Conservation (phyloP, 2,329 filamentous ascomycete genomes). For the Botrytis tulipae region DNA sequence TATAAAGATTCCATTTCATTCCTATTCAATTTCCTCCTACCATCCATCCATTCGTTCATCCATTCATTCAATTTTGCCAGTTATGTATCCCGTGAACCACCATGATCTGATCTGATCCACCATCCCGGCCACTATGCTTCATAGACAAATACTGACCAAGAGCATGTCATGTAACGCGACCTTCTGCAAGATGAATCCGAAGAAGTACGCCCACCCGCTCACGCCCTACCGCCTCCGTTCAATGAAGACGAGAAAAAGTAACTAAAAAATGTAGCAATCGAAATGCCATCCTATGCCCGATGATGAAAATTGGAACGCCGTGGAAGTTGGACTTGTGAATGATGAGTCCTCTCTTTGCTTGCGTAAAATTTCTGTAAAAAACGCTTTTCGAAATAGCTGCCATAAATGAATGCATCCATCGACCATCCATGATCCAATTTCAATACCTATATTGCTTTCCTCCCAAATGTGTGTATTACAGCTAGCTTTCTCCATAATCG, state of each 20-base stretch:
- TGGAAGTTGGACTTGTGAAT: conserved; percentile 3
- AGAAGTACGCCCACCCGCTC: conserved; percentile 4
- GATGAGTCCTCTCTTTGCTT: background rate
- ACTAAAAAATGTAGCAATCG: background rate
- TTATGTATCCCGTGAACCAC: background rate
- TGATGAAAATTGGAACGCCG: conserved; percentile 17
- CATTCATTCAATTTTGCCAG: conserved; percentile 6
- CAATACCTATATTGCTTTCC: background rate
- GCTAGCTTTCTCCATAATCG: background rate
- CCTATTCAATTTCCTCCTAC: background rate
- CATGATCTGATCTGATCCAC: background rate
- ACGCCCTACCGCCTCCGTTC: conserved; percentile 2
- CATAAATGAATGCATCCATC: conserved; percentile 1
- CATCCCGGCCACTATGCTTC: background rate
- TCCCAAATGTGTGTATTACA: background rate
- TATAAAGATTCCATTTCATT: background rate
- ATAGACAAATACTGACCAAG: background rate
- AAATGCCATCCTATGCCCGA: conserved; percentile 14
- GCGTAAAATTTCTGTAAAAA: background rate
- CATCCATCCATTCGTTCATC: background rate
- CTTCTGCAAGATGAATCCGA: background rate
- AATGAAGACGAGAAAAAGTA: background rate
- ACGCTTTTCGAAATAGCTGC: background rate
- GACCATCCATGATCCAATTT: background rate
- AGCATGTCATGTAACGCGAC: background rate